Evolutionary conservation across 192 early-diverging fungal species (phyloP).

Genomic region (Glomus cerebriforme): DNA sequence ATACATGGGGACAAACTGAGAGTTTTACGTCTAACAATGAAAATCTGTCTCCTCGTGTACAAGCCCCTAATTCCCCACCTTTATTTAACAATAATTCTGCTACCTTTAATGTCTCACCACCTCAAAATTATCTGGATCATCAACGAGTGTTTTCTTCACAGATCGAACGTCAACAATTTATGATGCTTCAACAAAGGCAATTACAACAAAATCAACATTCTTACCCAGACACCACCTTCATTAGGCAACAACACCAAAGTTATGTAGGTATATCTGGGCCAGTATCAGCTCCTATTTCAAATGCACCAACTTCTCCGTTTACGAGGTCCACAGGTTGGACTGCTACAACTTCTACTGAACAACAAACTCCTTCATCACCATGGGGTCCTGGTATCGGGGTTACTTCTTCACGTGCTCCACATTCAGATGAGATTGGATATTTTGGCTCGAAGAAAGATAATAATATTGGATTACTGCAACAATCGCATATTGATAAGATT

Average conservation of each 20-base stretch:
- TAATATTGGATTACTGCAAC: constrained; percentile 31
- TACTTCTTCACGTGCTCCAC: constrained; percentile 42
- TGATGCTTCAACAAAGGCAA: constrained; percentile 40
- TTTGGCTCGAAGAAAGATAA: constrained; percentile 15
- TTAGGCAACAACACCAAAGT: constrained; percentile 36
- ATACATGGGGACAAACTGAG: constrained; percentile 19
- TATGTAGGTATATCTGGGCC: constrained; percentile 32
- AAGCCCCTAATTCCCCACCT: constrained; percentile 23
- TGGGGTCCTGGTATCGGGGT: constrained; percentile 35
- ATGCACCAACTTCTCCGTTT: constrained; percentile 30
- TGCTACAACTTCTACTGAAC: constrained; percentile 8
- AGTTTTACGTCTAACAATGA: not conserved
- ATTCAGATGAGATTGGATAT: constrained; percentile 40
- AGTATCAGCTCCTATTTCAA: constrained; percentile 35
- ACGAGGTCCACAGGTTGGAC: constrained; percentile 24
- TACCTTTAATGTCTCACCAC: constrained; percentile 4
- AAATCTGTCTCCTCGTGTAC: constrained; percentile 27
- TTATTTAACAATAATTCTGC: constrained; percentile 15
- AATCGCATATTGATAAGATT: constrained; percentile 36
- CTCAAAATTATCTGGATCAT: constrained; percentile 27
- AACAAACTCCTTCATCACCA: constrained; percentile 28
- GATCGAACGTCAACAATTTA: constrained; percentile 40
- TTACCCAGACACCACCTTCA: constrained; percentile 37
- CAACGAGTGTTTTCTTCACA: constrained; percentile 41
- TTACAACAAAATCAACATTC: constrained; percentile 33